These are phyloP conservation scores for Lathyrus sativus DNA, from an alignment of 306 rosid species.

Conservation along the genomic window DNA sequence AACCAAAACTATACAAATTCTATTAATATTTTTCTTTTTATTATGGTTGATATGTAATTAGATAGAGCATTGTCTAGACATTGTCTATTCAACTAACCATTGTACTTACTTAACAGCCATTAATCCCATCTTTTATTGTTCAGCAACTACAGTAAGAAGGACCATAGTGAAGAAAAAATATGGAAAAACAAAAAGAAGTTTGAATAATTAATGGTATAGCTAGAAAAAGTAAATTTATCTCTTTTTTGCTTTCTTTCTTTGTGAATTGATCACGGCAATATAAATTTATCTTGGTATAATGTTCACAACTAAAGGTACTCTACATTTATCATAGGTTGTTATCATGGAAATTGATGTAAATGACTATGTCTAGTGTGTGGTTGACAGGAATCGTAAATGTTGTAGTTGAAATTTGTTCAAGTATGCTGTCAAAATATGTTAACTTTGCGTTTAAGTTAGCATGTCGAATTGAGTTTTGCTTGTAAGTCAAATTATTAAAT, in stretches of 20 bases:
- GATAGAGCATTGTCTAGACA: background rate
- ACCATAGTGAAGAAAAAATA: background rate
- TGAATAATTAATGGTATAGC: background rate
- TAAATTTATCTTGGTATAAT: constrained; percentile 8
- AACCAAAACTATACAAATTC: constrained; percentile 38
- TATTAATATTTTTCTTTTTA: background rate
- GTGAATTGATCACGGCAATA: background rate
- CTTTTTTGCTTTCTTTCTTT: constrained; percentile 3
- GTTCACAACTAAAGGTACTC: background rate
- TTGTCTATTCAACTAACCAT: constrained; percentile 32
- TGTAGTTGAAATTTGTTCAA: too few species aligned
- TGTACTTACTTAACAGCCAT: constrained; percentile 2
- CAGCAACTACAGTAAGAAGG: constrained; percentile 17
- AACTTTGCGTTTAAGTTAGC: too few species aligned
- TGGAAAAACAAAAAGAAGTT: background rate
- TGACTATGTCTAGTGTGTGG: too few species aligned
- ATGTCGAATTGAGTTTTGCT: too few species aligned
- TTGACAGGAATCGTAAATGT: too few species aligned
- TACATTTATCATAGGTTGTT: background rate
- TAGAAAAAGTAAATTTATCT: background rate
- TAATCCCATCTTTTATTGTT: constrained; percentile 24
- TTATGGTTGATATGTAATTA: background rate
- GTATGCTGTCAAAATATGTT: too few species aligned
- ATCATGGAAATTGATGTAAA: background rate
- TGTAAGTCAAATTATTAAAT: too few species aligned